phyloP scores from a whole-genome alignment of 306 rosid genomes.

The Sophora flavescens region DNA sequence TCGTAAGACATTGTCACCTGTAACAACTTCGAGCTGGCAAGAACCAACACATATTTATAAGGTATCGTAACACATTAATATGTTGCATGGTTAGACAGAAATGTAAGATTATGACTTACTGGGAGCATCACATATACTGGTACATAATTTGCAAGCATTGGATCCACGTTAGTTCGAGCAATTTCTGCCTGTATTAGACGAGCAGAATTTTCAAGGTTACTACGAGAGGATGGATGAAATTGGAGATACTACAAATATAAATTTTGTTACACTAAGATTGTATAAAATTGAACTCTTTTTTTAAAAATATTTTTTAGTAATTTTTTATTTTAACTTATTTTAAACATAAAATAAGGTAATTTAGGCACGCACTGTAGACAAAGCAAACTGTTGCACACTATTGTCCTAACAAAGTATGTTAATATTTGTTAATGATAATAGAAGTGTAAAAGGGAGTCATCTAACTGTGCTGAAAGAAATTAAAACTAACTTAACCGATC shows the following conservation, averaged over 20 bases:
- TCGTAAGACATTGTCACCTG: slow-evolving; percentile 61
- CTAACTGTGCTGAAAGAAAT: no score
- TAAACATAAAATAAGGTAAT: neutral
- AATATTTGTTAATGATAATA: neutral
- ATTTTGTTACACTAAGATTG: no score
- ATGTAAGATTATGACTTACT: slow-evolving; percentile 59
- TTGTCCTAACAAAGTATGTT: no score
- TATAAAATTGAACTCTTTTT: no score
- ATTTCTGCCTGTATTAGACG: slow-evolving; percentile 56
- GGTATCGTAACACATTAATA: neutral
- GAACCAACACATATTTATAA: slow-evolving; percentile 6
- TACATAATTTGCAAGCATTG: slow-evolving; percentile 80
- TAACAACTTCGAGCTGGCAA: slow-evolving; percentile 72
- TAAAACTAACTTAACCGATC: no score
- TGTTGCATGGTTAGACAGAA: neutral
- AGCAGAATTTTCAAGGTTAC: slow-evolving; percentile 28
- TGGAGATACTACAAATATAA: neutral
- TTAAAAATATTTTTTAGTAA: no score
- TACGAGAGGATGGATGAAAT: slow-evolving; percentile 12
- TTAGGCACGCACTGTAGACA: no score
- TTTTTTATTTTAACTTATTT: no score
- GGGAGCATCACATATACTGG: slow-evolving; percentile 94
- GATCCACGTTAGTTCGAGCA: slow-evolving; percentile 38
- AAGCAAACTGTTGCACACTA: neutral
- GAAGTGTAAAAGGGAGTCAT: neutral